These are phyloP conservation scores for Aegilops bicornis DNA, from an alignment of 176 grass and related monocot genomes.

Conservation along the genomic window DNA sequence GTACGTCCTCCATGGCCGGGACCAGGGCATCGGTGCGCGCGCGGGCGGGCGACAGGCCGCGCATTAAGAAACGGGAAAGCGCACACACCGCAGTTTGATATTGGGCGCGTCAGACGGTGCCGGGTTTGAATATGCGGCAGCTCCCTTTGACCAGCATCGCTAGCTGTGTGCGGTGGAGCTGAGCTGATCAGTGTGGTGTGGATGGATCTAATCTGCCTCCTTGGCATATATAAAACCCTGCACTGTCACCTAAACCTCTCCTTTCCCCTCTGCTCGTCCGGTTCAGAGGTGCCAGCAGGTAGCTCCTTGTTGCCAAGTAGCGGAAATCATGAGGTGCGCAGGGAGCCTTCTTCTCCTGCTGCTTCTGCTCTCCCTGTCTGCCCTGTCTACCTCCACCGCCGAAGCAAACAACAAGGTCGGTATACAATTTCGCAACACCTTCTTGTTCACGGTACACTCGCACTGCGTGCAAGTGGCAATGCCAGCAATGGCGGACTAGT, in stretches of 20 bases:
- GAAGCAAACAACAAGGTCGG: conserved; percentile 41
- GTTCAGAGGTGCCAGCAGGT: conserved; percentile 14
- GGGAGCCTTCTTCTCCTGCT: conserved; percentile 22
- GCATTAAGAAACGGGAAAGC: conserved; percentile 39
- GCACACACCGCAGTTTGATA: conserved; percentile 36
- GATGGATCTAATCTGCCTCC: background rate
- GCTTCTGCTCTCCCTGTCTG: conserved; percentile 38
- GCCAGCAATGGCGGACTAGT: background rate
- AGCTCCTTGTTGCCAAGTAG: background rate
- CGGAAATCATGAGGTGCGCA: conserved; percentile 29
- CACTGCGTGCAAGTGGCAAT: background rate
- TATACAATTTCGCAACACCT: background rate
- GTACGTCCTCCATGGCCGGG: conserved; percentile 31
- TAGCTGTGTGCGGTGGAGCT: background rate
- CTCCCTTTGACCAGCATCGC: conserved; percentile 46
- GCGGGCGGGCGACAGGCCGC: conserved; percentile 23
- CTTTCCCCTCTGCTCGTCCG: conserved; percentile 13
- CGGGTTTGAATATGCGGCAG: conserved; percentile 31
- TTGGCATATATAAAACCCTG: conserved; percentile 39
- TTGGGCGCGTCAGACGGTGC: conserved; percentile 39
- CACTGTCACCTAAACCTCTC: conserved; percentile 36
- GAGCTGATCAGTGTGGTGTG: background rate
- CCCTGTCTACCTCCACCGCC: conserved; percentile 13
- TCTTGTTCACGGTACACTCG: background rate
- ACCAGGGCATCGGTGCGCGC: conserved; percentile 39